These are phyloP conservation scores for Blechomonas ayalai DNA, from an alignment of 208 protist genomes.

Conservation along the genomic window DNA sequence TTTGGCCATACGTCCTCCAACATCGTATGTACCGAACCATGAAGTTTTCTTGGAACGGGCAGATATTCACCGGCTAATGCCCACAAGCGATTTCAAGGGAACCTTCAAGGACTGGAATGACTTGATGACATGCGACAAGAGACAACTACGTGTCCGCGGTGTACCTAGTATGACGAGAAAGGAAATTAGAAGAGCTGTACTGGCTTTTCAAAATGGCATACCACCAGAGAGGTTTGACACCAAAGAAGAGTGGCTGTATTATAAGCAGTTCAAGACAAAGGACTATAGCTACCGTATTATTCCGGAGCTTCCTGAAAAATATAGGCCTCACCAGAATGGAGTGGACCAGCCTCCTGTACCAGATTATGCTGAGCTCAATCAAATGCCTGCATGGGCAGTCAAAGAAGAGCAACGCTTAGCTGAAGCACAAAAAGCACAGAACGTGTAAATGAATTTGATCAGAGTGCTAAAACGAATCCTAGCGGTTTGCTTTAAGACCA, in stretches of 20 bases:
- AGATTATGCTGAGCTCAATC: slow-evolving; percentile 86
- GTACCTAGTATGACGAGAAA: slow-evolving; percentile 63
- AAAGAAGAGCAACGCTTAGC: slow-evolving; percentile 72
- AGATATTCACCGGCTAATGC: slow-evolving; percentile 71
- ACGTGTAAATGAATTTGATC: not conserved
- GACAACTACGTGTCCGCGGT: slow-evolving; percentile 69
- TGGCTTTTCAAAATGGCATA: slow-evolving; percentile 81
- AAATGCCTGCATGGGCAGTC: slow-evolving; percentile 81
- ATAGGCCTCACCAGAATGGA: slow-evolving; percentile 86
- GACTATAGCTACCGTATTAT: slow-evolving; percentile 87
- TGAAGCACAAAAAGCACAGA: slow-evolving; percentile 11
- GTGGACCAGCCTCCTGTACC: slow-evolving; percentile 83
- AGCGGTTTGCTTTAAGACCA: not conserved
- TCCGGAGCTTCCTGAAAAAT: slow-evolving; percentile 88
- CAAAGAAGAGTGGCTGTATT: slow-evolving; percentile 89
- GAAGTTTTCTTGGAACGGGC: slow-evolving; percentile 84
- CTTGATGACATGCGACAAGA: slow-evolving; percentile 83
- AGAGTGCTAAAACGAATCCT: not conserved
- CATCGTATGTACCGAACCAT: slow-evolving; percentile 82
- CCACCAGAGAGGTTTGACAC: slow-evolving; percentile 84
- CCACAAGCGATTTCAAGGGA: slow-evolving; percentile 83
- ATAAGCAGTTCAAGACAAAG: slow-evolving; percentile 89
- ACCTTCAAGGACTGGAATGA: slow-evolving; percentile 90
- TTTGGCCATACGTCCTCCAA: slow-evolving; percentile 76
- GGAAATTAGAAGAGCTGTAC: slow-evolving; percentile 68